Evolutionary conservation across 2,329 filamentous ascomycete genomes (phyloP), one percentile per base, ranked within the genome.

Genomic region (Emmonsiellopsis sp.): DNA sequence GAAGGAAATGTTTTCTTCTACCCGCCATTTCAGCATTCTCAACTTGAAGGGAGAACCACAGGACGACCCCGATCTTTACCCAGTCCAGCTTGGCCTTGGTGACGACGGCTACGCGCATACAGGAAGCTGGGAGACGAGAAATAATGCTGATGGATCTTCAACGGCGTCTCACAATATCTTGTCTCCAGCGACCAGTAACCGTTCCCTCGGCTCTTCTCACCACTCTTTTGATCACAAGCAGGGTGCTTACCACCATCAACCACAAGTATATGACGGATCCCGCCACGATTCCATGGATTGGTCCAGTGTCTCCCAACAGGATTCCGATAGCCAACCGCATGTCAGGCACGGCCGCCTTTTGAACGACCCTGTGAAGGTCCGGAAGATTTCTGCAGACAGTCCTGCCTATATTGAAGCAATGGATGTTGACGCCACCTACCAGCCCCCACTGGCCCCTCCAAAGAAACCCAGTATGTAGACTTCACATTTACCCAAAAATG

Each of bases 341-440:
- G 41, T 46, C 10, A 55, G 55, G 31, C 61, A 63, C 16, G 59
- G 57, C 13, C 44, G 52, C 8, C 37, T 61, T 10, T 37, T 63
- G 11, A 66, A 57, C 32, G 61, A 63, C 9, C 65, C 68, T 3
- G 61, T 65, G 9, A 67, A 67, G 34, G 57, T 73, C 5, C 64
- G 64, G 45, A 66, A 62, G 41, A 48, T 65, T 10, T 41, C 56
- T 6, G 53, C 58, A 5, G 58, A 54, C 15, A 61, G 63, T 26
- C 52, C 54, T 11, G 57, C 59, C 5, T 95, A 87, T 84, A 93
- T 97, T 58, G 90, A 96, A 66, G 89, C 90, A 1, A 73, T 95
- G 7, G 93, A 89, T 34, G 89, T 97, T n/a, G 93, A 97, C 66
- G 76, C 84, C 13, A 80, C 79, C 2, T 98, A 97, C 66, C 82